A percentile compares a stretch with the other conserved stretches of the same genome.
Conservation (phyloP, 169 alveolate genomes). For the Cystoisospora suis region DNA sequence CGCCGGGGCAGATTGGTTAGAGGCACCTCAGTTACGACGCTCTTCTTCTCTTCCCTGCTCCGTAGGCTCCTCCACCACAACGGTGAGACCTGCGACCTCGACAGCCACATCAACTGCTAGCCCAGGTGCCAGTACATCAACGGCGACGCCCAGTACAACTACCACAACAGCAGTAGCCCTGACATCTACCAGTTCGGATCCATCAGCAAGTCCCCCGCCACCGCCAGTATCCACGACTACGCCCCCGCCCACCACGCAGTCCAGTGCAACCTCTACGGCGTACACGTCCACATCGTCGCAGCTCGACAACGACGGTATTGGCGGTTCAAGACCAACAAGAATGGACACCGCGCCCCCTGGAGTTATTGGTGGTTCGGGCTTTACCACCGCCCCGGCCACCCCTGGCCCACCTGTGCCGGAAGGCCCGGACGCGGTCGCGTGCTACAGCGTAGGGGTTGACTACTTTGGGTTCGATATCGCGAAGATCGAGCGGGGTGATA, state of each 20-base stretch:
- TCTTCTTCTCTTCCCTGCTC: too few relatives aligned
- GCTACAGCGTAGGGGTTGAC: conserved; percentile 2
- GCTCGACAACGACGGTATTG: too few relatives aligned
- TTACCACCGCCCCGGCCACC: neutral
- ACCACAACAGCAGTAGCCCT: neutral
- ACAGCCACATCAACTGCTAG: too few relatives aligned
- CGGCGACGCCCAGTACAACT: too few relatives aligned
- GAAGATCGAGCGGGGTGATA: neutral
- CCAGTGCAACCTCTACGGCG: neutral
- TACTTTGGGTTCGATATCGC: conserved; percentile 10
- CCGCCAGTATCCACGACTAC: neutral
- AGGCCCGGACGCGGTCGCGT: neutral
- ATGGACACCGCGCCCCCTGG: too few relatives aligned
- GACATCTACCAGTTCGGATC: neutral
- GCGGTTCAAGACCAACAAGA: too few relatives aligned
- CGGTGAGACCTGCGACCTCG: neutral
- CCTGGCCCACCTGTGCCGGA: neutral
- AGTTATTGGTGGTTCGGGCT: too few relatives aligned
- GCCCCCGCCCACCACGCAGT: neutral
- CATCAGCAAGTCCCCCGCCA: neutral
- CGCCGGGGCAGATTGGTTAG: too few relatives aligned
- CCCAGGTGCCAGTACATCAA: too few relatives aligned
- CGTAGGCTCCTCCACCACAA: neutral
- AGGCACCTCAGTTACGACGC: too few relatives aligned
- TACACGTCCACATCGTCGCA: too few relatives aligned